Conservation (phyloP, 768 basidiomycete species). For the Leucosporidium creatinivorum region DNA sequence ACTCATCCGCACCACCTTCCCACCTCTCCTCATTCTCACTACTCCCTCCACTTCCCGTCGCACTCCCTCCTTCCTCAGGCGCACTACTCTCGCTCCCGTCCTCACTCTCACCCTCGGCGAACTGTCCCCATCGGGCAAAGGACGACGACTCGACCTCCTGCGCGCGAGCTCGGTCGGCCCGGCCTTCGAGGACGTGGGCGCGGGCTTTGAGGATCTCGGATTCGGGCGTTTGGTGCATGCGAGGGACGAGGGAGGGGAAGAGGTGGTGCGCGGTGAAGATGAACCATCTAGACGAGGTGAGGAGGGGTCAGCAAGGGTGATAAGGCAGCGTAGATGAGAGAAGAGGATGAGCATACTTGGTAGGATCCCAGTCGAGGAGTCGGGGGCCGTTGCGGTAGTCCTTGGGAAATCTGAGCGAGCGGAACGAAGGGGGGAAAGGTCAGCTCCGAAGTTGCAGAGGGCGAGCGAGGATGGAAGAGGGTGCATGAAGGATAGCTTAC, state of each 20-base stretch:
- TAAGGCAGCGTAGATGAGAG: not conserved
- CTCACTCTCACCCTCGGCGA: not conserved
- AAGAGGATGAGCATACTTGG: conserved; percentile 44
- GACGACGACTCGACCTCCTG: not conserved
- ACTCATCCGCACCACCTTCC: not conserved
- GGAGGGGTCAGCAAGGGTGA: not conserved
- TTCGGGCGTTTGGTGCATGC: not conserved
- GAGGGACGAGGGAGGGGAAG: conserved; percentile 7
- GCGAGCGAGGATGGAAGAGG: no score
- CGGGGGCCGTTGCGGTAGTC: conserved; percentile 67
- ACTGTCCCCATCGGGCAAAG: not conserved
- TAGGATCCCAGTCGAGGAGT: conserved; percentile 64
- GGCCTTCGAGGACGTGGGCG: conserved; percentile 9
- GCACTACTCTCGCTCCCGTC: not conserved
- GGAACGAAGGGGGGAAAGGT: no score
- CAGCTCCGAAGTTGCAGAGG: no score
- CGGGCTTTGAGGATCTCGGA: conserved; percentile 14
- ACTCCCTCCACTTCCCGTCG: not conserved
- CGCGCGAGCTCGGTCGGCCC: not conserved
- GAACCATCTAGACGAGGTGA: conserved; percentile 48
- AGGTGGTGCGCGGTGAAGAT: conserved; percentile 50
- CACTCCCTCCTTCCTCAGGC: not conserved
- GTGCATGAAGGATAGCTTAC: no score
- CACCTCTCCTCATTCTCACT: not conserved
- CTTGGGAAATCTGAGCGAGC: conserved; percentile 51